Evolutionary conservation across 768 basidiomycete genomes (phyloP).

Genomic region (Lactarius deliciosus): DNA sequence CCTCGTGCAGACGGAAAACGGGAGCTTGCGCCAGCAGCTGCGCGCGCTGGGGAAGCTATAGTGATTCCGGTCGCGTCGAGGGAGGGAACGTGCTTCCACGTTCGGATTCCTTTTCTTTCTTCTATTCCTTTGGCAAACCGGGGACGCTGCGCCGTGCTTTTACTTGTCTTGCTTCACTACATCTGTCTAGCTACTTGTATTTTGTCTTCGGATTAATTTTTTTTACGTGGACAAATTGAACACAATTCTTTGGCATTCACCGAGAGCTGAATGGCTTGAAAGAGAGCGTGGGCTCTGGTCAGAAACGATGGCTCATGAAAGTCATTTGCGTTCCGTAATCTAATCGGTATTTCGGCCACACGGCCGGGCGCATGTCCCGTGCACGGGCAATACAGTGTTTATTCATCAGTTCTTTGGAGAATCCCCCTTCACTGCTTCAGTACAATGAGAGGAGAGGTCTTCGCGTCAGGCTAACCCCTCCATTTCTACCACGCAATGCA

Average conservation of each 20-base stretch:
- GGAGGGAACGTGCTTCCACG: neutral
- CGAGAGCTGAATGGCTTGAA: neutral
- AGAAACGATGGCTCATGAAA: too few relatives aligned
- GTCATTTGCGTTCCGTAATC: too few relatives aligned
- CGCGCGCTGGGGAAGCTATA: constrained; percentile 53
- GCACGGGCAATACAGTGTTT: too few relatives aligned
- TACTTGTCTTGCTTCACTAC: neutral
- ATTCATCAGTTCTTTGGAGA: too few relatives aligned
- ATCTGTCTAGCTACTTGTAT: neutral
- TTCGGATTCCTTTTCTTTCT: neutral
- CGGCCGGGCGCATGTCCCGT: too few relatives aligned
- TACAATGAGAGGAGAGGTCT: too few relatives aligned
- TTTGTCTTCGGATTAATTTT: neutral
- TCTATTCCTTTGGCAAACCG: neutral
- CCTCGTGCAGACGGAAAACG: constrained; percentile 77
- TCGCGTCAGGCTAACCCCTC: too few relatives aligned
- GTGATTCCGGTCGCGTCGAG: neutral
- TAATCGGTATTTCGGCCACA: too few relatives aligned
- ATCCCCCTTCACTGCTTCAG: too few relatives aligned
- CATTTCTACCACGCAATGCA: too few relatives aligned
- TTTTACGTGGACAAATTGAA: neutral
- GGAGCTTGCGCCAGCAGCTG: constrained; percentile 65
- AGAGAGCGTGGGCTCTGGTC: too few relatives aligned
- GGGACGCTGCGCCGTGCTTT: neutral
- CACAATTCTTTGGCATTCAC: neutral